These are phyloP conservation scores for Gaeumannomyces tritici DNA, from an alignment of 2,329 filamentous ascomycete genomes.

Conservation along the genomic window DNA sequence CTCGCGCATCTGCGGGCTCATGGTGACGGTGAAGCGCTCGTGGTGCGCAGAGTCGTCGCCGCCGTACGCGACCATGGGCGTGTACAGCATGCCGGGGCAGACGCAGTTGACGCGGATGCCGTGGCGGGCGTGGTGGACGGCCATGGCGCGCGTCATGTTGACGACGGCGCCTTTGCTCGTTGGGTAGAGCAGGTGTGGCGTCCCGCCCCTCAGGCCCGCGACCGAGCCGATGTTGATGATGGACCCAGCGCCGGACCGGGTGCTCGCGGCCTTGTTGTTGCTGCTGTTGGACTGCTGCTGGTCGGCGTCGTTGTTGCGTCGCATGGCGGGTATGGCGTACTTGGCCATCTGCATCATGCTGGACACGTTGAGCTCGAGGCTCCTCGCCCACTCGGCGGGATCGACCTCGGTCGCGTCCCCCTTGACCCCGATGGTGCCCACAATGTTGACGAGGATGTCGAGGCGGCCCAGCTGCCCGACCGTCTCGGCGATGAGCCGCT, in stretches of 20 bases:
- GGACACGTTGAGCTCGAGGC: constrained; percentile 51
- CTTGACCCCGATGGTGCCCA: constrained; percentile 48
- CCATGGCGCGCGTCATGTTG: constrained; percentile 43
- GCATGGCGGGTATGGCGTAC: constrained; percentile 51
- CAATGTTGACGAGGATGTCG: constrained; percentile 56
- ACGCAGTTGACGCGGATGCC: constrained; percentile 41
- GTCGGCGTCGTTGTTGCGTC: constrained; percentile 34
- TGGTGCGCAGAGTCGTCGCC: constrained; percentile 12
- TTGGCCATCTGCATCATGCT: constrained; percentile 59
- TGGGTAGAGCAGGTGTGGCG: constrained; percentile 33
- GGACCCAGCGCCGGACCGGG: constrained; percentile 33
- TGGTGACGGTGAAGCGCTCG: constrained; percentile 15
- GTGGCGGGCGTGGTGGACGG: constrained; percentile 33
- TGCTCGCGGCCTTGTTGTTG: constrained; percentile 35
- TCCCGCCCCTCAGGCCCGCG: constrained; percentile 40
- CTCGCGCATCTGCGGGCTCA: constrained; percentile 26
- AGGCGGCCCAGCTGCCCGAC: constrained; percentile 41
- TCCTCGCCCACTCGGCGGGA: constrained; percentile 44
- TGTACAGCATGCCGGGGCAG: constrained; percentile 36
- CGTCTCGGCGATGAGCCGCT: constrained; percentile 27
- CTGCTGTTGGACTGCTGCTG: constrained; percentile 17
- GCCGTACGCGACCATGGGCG: constrained; percentile 29
- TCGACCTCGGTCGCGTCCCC: constrained; percentile 54
- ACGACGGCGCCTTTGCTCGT: constrained; percentile 38
- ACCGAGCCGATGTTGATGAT: constrained; percentile 57